phyloP scores from a whole-genome alignment of 768 basidiomycete genomes.

The Auricularia sp. region DNA sequence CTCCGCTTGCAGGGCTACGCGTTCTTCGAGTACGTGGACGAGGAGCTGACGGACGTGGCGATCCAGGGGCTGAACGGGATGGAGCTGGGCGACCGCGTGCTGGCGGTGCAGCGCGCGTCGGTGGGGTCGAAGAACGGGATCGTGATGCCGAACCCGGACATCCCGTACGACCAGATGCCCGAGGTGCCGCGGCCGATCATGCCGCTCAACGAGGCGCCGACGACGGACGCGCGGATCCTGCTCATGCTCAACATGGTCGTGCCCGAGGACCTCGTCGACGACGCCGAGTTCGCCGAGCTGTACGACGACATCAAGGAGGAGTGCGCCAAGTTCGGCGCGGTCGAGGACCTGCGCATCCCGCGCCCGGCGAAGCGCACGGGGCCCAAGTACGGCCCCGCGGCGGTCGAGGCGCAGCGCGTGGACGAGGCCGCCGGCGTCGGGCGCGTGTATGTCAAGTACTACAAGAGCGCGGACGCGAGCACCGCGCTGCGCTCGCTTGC shows the following conservation, averaged over 20 bases:
- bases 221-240: constrained; percentile 66
- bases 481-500: constrained; percentile 78
- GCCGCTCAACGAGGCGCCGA: constrained; percentile 60
- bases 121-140: constrained; percentile 77
- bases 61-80: constrained; percentile 95
- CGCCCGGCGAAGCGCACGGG: constrained; percentile 82
- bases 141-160: constrained; percentile 35
- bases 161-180: constrained; percentile 73
- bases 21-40: constrained; percentile 96
- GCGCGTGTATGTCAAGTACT: constrained; percentile 88
- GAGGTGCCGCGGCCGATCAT: constrained; percentile 82
- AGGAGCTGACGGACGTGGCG: constrained; percentile 82
- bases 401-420: constrained; percentile 55
- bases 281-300: constrained; percentile 88
- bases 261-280: constrained; percentile 79
- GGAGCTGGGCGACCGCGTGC: constrained; percentile 90
- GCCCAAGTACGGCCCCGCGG: constrained; percentile 55
- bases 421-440: constrained; percentile 93
- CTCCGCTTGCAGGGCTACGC: constrained; percentile 71
- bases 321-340: constrained; percentile 66
- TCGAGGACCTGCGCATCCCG: constrained; percentile 82
- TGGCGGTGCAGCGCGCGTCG: constrained; percentile 94
- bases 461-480: constrained; percentile 47
- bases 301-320: constrained; percentile 92
- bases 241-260: constrained; percentile 99